These are phyloP conservation scores for Populus ilicifolia DNA, from an alignment of 345 rosid species.

Conservation along the genomic window DNA sequence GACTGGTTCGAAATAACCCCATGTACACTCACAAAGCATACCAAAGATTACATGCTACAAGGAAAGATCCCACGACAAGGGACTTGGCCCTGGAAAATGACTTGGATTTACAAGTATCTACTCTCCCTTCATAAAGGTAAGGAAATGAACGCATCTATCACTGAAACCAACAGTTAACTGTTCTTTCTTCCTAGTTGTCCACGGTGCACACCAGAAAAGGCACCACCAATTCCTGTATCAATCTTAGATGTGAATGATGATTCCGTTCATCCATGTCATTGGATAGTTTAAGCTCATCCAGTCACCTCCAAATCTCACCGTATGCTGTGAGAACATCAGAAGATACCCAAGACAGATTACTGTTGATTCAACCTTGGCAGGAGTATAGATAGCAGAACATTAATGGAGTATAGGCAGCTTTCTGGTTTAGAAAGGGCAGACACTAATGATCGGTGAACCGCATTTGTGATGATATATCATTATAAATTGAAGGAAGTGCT, in stretches of 20 bases:
- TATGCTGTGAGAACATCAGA: background rate
- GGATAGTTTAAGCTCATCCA: background rate
- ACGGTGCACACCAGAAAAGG: background rate
- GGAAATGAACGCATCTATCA: slow-evolving; percentile 21
- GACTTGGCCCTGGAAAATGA: slow-evolving; percentile 20
- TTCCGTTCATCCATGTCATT: background rate
- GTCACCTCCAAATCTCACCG: slow-evolving; percentile 3
- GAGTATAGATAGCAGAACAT: slow-evolving; percentile 18
- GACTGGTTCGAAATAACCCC: slow-evolving; percentile 24
- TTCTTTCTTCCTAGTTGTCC: slow-evolving; percentile 6
- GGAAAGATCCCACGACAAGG: slow-evolving; percentile 13
- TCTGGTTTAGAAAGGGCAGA: slow-evolving; percentile 19
- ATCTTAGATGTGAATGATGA: background rate
- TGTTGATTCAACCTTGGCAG: slow-evolving; percentile 15
- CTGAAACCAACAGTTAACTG: slow-evolving; percentile 16
- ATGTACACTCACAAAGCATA: slow-evolving; percentile 36
- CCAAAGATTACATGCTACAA: slow-evolving; percentile 23
- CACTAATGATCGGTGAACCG: slow-evolving; percentile 16
- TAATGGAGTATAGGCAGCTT: slow-evolving; percentile 6
- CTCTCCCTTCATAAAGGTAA: slow-evolving; percentile 28
- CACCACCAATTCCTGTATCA: background rate
- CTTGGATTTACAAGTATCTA: slow-evolving; percentile 37
- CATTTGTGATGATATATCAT: background rate
- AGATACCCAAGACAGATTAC: slow-evolving; percentile 8
- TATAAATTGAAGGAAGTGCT: slow-evolving; percentile 13